phyloP scores from a whole-genome alignment of 495 filamentous ascomycete genomes.

The Hypoxylon perforatum region DNA sequence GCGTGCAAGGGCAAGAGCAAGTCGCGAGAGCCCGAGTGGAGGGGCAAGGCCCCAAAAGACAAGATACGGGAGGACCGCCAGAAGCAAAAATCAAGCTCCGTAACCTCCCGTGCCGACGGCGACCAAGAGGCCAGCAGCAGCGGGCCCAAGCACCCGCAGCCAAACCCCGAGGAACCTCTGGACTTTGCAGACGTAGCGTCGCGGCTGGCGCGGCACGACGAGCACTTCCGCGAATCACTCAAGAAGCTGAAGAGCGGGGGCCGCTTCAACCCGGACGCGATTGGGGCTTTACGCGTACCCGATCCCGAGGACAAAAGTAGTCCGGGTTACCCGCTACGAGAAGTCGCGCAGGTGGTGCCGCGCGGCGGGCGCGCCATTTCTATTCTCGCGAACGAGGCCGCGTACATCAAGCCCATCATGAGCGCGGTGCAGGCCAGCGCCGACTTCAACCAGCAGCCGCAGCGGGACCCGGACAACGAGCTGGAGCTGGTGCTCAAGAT shows the following conservation, averaged over 20 bases:
- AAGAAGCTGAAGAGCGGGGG: conserved; percentile 68
- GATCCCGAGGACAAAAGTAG: conserved; percentile 42
- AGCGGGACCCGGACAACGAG: conserved; percentile 72
- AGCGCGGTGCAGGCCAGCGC: conserved; percentile 73
- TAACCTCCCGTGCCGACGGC: conserved; percentile 1
- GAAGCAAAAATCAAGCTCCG: background rate
- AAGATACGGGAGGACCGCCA: background rate
- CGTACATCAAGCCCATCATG: conserved; percentile 76
- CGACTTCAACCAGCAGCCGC: conserved; percentile 77
- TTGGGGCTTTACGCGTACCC: conserved; percentile 72
- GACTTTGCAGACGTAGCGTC: conserved; percentile 73
- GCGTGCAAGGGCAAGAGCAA: background rate
- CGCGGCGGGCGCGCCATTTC: conserved; percentile 71
- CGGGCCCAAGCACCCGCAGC: conserved; percentile 37
- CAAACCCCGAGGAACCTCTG: conserved; percentile 66
- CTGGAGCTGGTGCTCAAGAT: conserved; percentile 78
- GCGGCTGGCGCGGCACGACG: conserved; percentile 66
- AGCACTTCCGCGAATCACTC: conserved; percentile 70
- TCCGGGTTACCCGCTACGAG: conserved; percentile 67
- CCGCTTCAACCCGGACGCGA: conserved; percentile 72
- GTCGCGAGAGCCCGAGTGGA: background rate
- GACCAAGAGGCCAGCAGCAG: conserved; percentile 30
- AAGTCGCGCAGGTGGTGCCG: conserved; percentile 81
- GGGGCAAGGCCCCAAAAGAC: conserved; percentile 5
- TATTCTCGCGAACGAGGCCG: conserved; percentile 65